Evolutionary conservation across 805 yeast genomes (phyloP).

Genomic region (Isabelozyma heimii): DNA sequence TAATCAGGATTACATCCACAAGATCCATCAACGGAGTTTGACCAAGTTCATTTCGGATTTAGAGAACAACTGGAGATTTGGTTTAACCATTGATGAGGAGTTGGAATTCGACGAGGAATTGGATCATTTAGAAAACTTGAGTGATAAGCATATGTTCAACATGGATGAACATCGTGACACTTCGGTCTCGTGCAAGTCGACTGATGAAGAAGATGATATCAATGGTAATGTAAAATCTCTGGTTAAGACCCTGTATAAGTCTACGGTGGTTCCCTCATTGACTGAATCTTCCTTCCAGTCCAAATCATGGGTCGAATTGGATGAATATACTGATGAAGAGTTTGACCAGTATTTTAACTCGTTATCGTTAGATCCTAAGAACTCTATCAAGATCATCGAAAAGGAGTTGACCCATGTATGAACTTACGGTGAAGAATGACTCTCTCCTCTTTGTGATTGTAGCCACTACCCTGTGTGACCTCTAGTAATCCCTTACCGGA

Average conservation of each 20-base stretch:
- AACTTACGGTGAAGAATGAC: background rate
- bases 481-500: too few species aligned
- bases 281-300: conserved; percentile 29
- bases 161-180: conserved; percentile 25
- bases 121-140: background rate
- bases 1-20: conserved; percentile 14
- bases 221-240: background rate
- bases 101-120: conserved; percentile 13
- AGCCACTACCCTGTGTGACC: too few species aligned
- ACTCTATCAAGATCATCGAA: background rate
- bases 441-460: too few species aligned
- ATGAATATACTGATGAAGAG: conserved; percentile 23
- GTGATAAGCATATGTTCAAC: conserved; percentile 29
- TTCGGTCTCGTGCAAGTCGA: background rate
- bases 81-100: conserved; percentile 48
- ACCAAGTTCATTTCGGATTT: conserved; percentile 30
- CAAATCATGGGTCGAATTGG: conserved; percentile 34
- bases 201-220: background rate
- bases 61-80: conserved; percentile 29
- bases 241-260: background rate
- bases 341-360: conserved; percentile 1
- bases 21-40: conserved; percentile 32
- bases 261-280: conserved; percentile 21
- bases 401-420: background rate
- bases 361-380: background rate